phyloP scores from a whole-genome alignment of 192 early-diverging fungal species.

The Paraglomus brasilianum region DNA sequence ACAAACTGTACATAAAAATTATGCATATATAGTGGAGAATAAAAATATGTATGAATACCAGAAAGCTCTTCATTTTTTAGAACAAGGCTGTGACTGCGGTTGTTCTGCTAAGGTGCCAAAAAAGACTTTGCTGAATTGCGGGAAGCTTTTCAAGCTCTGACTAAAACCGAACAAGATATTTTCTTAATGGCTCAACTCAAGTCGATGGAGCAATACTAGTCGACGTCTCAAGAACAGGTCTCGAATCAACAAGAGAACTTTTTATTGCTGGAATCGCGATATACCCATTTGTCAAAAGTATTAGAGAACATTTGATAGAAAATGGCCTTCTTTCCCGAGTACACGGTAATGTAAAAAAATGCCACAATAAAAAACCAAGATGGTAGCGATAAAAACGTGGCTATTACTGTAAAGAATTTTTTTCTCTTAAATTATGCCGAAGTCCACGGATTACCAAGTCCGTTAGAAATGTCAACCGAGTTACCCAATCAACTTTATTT shows the following conservation, averaged over 20 bases:
- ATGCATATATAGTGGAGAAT: background rate
- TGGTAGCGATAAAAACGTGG: background rate
- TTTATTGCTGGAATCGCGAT: slow-evolving; percentile 16
- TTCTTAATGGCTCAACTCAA: slow-evolving; percentile 20
- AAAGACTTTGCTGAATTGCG: slow-evolving; percentile 17
- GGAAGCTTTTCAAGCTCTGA: slow-evolving; percentile 24
- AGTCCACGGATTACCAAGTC: background rate
- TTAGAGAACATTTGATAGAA: slow-evolving; percentile 13
- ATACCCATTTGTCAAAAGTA: slow-evolving; percentile 17
- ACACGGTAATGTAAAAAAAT: slow-evolving; percentile 28
- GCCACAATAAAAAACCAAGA: slow-evolving; percentile 11
- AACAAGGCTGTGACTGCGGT: slow-evolving; percentile 14
- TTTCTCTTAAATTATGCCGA: background rate
- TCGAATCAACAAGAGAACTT: slow-evolving; percentile 17
- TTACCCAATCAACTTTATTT: slow-evolving; percentile 21
- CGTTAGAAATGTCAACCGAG: slow-evolving; percentile 17
- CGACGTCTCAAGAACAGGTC: slow-evolving; percentile 7
- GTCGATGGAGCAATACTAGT: slow-evolving; percentile 2
- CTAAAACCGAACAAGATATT: slow-evolving; percentile 17
- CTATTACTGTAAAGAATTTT: no score
- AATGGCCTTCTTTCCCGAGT: slow-evolving; percentile 23
- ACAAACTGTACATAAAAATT: slow-evolving; percentile 18
- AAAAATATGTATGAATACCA: background rate
- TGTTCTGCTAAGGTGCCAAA: slow-evolving; percentile 14
- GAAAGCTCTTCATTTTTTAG: slow-evolving; percentile 17